These are phyloP conservation scores for Plectosphaerella plurivora DNA, from an alignment of 2,329 filamentous ascomycete species.

Conservation along the genomic window DNA sequence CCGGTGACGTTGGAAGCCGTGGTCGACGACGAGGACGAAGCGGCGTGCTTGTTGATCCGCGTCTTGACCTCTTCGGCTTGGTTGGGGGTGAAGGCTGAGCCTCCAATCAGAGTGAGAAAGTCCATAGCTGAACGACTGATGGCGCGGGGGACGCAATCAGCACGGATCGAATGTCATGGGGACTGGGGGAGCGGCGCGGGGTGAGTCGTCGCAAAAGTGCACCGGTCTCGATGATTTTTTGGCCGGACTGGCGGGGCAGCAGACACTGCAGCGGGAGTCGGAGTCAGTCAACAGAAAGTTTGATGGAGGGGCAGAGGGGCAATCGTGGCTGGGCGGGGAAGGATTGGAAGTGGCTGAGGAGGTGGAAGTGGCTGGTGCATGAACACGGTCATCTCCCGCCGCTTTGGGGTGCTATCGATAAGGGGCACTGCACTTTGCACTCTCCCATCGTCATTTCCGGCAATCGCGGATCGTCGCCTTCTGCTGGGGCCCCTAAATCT, in stretches of 20 bases:
- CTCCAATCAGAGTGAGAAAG: constrained; percentile 29
- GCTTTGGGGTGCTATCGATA: no score
- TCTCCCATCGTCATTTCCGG: constrained; percentile 3
- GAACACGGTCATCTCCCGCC: no score
- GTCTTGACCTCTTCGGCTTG: constrained; percentile 38
- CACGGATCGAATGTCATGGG: background rate
- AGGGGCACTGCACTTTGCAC: no score
- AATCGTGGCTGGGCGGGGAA: background rate
- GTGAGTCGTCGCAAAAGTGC: constrained; percentile 5
- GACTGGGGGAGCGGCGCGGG: background rate
- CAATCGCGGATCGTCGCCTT: background rate
- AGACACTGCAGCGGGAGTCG: constrained; percentile 5
- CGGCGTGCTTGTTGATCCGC: constrained; percentile 35
- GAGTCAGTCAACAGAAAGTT: constrained; percentile 2
- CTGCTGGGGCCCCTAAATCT: background rate
- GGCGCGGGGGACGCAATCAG: constrained; percentile 6
- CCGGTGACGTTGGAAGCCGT: constrained; percentile 46
- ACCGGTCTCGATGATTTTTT: constrained; percentile 6
- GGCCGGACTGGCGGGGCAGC: constrained; percentile 5
- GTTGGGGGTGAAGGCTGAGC: constrained; percentile 45
- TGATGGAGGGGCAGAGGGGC: background rate
- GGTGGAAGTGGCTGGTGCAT: no score
- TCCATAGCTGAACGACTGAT: constrained; percentile 11
- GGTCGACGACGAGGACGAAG: constrained; percentile 17
- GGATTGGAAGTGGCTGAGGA: no score